These are phyloP conservation scores for Candida lessepsii DNA, from an alignment of 805 yeast genomes.

Conservation along the genomic window DNA sequence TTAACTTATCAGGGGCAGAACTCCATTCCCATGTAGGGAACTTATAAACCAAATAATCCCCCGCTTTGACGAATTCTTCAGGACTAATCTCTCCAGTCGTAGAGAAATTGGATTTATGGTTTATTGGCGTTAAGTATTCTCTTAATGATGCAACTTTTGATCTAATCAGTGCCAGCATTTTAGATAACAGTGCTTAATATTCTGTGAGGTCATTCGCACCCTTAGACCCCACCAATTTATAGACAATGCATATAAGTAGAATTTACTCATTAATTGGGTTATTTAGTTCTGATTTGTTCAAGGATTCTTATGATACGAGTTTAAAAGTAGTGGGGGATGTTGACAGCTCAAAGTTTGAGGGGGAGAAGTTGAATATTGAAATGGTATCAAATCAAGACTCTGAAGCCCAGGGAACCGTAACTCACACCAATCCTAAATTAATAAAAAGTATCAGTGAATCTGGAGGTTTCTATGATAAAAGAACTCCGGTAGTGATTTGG, in stretches of 20 bases:
- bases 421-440: no score
- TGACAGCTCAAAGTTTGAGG: no score
- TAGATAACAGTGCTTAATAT: background rate
- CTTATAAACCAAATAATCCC: slow-evolving; percentile 85
- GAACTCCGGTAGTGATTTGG: slow-evolving; percentile 67
- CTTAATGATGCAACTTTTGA: slow-evolving; percentile 81
- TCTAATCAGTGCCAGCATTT: slow-evolving; percentile 39
- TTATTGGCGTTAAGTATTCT: slow-evolving; percentile 90
- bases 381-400: no score
- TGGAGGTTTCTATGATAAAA: slow-evolving; percentile 9
- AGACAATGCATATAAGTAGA: background rate
- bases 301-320: no score
- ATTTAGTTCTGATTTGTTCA: no score
- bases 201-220: slow-evolving; percentile 3
- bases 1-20: slow-evolving; percentile 31
- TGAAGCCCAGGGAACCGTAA: no score
- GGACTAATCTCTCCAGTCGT: slow-evolving; percentile 92
- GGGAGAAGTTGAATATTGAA: no score
- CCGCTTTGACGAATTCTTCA: slow-evolving; percentile 91
- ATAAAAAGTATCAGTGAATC: no score
- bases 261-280: background rate
- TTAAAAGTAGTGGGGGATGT: no score
- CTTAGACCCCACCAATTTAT: background rate
- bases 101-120: slow-evolving; percentile 80
- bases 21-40: slow-evolving; percentile 98